These are phyloP conservation scores for Ceratorhiza oryzae-sativae DNA, from an alignment of 1,284 basidiomycete genomes.

Conservation along the genomic window DNA sequence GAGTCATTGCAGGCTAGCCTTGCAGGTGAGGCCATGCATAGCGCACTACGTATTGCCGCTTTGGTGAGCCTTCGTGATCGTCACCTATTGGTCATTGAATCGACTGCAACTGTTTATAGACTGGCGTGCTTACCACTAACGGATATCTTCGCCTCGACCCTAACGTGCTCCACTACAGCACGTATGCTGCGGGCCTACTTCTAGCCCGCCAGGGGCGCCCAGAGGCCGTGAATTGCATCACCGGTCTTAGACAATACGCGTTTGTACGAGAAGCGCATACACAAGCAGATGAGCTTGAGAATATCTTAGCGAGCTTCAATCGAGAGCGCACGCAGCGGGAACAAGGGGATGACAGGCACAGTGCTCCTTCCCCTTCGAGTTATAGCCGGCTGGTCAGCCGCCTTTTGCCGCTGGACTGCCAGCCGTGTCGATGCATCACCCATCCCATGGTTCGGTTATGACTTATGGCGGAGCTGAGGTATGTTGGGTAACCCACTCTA, in stretches of 20 bases:
- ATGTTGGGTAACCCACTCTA: neutral
- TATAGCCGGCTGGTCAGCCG: conserved; percentile 14
- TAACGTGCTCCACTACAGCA: conserved; percentile 84
- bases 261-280: conserved; percentile 75
- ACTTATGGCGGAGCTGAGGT: conserved; percentile 34
- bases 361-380: conserved; percentile 15
- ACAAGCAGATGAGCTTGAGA: conserved; percentile 65
- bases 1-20: conserved; percentile 66
- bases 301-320: conserved; percentile 31
- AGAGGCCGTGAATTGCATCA: conserved; percentile 83
- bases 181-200: conserved; percentile 81
- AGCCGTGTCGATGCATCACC: conserved; percentile 28
- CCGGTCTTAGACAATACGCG: conserved; percentile 84
- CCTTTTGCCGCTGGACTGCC: conserved; percentile 33
- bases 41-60: conserved; percentile 84
- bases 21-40: conserved; percentile 80
- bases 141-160: conserved; percentile 85
- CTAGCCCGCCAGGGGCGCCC: conserved; percentile 80
- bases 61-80: conserved; percentile 59
- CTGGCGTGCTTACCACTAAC: conserved; percentile 80
- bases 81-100: conserved; percentile 10
- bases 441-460: conserved; percentile 31
- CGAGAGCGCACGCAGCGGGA: conserved; percentile 36
- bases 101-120: conserved; percentile 52
- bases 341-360: conserved; percentile 22